Evolutionary conservation across 768 basidiomycete species (phyloP).

Genomic region (Leccinum obscurum): DNA sequence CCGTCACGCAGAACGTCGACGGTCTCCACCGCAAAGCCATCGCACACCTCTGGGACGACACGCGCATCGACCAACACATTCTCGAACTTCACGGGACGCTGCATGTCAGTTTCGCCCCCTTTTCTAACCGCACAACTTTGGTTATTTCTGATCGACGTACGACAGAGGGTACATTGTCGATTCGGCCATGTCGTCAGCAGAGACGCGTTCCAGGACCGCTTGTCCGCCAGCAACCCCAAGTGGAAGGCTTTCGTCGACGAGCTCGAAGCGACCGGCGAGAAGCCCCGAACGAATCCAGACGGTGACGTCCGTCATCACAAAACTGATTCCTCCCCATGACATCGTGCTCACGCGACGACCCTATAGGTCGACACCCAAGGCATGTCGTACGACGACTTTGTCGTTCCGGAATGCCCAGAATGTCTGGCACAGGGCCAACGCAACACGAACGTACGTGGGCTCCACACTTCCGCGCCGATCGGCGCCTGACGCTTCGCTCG

Average conservation of each 20-base stretch:
- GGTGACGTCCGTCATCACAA: slow-evolving; percentile 69
- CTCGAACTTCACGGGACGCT: slow-evolving; percentile 90
- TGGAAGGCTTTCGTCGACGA: slow-evolving; percentile 75
- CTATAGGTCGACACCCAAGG: slow-evolving; percentile 78
- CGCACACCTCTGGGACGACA: slow-evolving; percentile 41
- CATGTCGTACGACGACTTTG: slow-evolving; percentile 72
- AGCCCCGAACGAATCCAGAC: slow-evolving; percentile 85
- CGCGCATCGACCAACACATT: slow-evolving; percentile 43
- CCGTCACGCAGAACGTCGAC: slow-evolving; percentile 94
- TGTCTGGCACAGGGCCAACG: slow-evolving; percentile 60
- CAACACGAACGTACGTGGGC: slow-evolving; percentile 54
- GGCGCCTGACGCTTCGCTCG: slow-evolving; percentile 23
- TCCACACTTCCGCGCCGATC: not conserved
- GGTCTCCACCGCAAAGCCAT: slow-evolving; percentile 88
- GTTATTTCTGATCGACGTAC: slow-evolving; percentile 10
- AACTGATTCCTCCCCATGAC: not conserved
- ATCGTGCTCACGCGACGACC: not conserved
- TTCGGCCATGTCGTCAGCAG: slow-evolving; percentile 70
- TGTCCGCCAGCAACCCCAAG: slow-evolving; percentile 72
- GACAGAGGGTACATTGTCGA: slow-evolving; percentile 69
- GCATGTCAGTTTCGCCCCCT: slow-evolving; percentile 49
- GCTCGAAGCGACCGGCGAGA: slow-evolving; percentile 53
- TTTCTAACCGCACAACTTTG: not conserved
- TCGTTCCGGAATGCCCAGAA: slow-evolving; percentile 72
- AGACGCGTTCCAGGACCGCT: slow-evolving; percentile 67